phyloP scores from a whole-genome alignment of 495 filamentous ascomycete species.

The Platismatia glauca region DNA sequence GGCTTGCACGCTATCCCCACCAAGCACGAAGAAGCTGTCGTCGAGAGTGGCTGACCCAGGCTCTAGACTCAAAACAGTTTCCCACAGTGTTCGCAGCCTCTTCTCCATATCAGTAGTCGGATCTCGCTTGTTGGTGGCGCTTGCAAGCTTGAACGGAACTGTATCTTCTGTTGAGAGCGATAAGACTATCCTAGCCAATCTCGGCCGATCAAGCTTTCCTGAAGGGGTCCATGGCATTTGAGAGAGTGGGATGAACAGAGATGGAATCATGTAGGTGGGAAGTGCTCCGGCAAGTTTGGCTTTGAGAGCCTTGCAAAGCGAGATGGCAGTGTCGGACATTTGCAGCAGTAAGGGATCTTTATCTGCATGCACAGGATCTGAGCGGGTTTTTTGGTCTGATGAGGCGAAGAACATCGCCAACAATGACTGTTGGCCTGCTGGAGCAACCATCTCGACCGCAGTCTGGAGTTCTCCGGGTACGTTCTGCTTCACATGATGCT shows the following conservation, averaged over 20 bases:
- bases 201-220: constrained; percentile 22
- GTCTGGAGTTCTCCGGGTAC: constrained; percentile 30
- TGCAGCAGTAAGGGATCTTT: constrained; percentile 6
- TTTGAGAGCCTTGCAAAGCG: constrained; percentile 16
- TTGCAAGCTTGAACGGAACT: constrained; percentile 14
- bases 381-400: neutral
- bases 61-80: constrained; percentile 22
- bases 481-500: constrained; percentile 27
- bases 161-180: constrained; percentile 13
- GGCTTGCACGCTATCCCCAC: constrained; percentile 46
- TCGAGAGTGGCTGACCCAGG: constrained; percentile 26
- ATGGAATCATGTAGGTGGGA: constrained; percentile 29
- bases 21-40: constrained; percentile 46
- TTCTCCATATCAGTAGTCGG: constrained; percentile 24
- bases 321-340: constrained; percentile 11
- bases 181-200: constrained; percentile 10
- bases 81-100: constrained; percentile 29
- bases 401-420: constrained; percentile 33
- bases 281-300: constrained; percentile 17
- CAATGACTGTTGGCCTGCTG: constrained; percentile 32
- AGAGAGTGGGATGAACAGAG: constrained; percentile 20
- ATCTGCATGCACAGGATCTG: neutral
- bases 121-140: constrained; percentile 7
- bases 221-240: constrained; percentile 25
- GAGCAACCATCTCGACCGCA: constrained; percentile 39